Percentiles rank a stretch among this genome's conserved stretches.
Evolutionary conservation across 2,329 filamentous ascomycete genomes (phyloP).

Genomic region (Curvularia verruculosa): DNA sequence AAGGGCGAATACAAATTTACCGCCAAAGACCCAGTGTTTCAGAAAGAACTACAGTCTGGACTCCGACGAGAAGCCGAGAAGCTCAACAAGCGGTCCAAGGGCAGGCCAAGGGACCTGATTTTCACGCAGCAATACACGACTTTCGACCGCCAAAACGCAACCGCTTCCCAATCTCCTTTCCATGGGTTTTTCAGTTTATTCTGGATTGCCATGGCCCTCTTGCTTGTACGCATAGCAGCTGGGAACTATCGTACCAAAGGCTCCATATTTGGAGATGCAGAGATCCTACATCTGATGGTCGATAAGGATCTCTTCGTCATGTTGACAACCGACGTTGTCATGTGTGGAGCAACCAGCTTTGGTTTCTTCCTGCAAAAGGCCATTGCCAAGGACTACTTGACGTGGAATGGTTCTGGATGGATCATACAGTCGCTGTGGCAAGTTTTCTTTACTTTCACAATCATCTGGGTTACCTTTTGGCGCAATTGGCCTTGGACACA

Average conservation of each 20-base stretch:
- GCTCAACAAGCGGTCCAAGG: conserved; percentile 44
- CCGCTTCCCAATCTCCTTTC: conserved; percentile 70
- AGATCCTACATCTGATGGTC: conserved; percentile 74
- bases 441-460: conserved; percentile 64
- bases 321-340: conserved; percentile 68
- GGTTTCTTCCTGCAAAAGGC: conserved; percentile 69
- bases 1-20: conserved; percentile 57
- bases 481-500: conserved; percentile 85
- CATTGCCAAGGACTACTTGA: conserved; percentile 64
- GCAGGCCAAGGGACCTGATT: conserved; percentile 62
- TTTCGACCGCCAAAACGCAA: conserved; percentile 74
- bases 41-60: conserved; percentile 53
- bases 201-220: conserved; percentile 72
- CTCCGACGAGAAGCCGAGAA: conserved; percentile 52
- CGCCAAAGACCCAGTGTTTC: conserved; percentile 57
- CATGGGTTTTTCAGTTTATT: conserved; percentile 81
- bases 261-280: conserved; percentile 70
- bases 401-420: conserved; percentile 74
- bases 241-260: conserved; percentile 73
- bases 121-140: conserved; percentile 76
- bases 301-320: conserved; percentile 59
- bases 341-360: conserved; percentile 70
- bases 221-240: conserved; percentile 69
- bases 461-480: conserved; percentile 70
- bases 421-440: conserved; percentile 79